Percentiles rank a stretch among this genome's conserved stretches.
Conservation (phyloP, 1,139 yeast species). For the Kazachstania sp. region DNA sequence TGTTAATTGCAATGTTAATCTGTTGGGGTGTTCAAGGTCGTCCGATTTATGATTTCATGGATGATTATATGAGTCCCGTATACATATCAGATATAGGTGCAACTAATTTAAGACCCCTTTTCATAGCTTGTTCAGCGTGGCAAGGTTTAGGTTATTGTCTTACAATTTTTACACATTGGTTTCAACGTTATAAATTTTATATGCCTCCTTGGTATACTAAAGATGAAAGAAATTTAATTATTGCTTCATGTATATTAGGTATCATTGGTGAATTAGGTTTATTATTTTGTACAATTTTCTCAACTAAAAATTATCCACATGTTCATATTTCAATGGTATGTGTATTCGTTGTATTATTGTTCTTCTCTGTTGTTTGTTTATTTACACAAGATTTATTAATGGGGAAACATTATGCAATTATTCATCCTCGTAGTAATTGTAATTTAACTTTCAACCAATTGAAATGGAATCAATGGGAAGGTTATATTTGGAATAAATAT, state of each 20-base stretch:
- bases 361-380: conserved; percentile 55
- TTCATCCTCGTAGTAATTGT: conserved; percentile 22
- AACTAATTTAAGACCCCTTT: conserved; percentile 71
- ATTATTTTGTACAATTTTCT: conserved; percentile 64
- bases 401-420: conserved; percentile 43
- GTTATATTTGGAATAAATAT: conserved; percentile 34
- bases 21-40: conserved; percentile 76
- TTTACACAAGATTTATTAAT: conserved; percentile 53
- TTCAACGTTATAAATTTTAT: conserved; percentile 13
- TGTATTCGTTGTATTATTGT: conserved; percentile 63
- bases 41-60: conserved; percentile 58
- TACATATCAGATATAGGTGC: conserved; percentile 85
- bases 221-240: conserved; percentile 32
- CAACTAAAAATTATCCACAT: conserved; percentile 48
- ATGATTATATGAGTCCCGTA: conserved; percentile 44
- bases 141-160: conserved; percentile 73
- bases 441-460: conserved; percentile 5
- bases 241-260: conserved; percentile 35
- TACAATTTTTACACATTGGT: conserved; percentile 36
- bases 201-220: conserved; percentile 35
- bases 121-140: conserved; percentile 69
- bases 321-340: conserved; percentile 68
- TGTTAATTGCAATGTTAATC: conserved; percentile 61
- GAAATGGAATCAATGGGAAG: conserved; percentile 32
- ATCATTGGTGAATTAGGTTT: conserved; percentile 70